Percentiles rank a stretch among this genome's conserved stretches.
Evolutionary conservation across 1,139 yeast species (phyloP).

Genomic region (Hyphopichia fennica): DNA sequence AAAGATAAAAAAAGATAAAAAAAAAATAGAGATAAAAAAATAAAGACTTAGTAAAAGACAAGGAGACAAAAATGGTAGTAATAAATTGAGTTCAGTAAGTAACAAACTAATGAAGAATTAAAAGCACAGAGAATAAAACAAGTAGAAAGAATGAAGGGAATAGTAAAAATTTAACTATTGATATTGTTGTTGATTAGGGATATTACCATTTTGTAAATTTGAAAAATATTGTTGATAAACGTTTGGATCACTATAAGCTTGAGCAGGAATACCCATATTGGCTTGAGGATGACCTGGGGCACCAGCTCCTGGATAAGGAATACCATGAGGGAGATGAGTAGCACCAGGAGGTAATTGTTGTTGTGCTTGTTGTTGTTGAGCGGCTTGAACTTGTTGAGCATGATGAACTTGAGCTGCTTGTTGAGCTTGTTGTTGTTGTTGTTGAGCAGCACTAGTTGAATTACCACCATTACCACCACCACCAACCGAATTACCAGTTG

Average conservation of each 20-base stretch:
- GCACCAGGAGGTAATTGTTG: constrained; percentile 44
- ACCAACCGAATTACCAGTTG: constrained; percentile 7
- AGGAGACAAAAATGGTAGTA: too few relatives aligned
- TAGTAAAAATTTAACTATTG: constrained; percentile 16
- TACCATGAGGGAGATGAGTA: constrained; percentile 45
- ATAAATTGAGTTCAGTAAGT: too few relatives aligned
- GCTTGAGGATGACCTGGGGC: constrained; percentile 34
- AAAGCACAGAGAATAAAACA: not conserved
- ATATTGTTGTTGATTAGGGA: constrained; percentile 44
- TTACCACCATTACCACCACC: constrained; percentile 11
- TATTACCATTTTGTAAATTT: constrained; percentile 50
- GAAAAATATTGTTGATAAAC: constrained; percentile 63
- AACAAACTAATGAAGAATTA: too few relatives aligned
- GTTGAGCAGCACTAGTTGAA: constrained; percentile 26
- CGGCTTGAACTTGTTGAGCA: constrained; percentile 20
- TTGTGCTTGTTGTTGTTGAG: constrained; percentile 27
- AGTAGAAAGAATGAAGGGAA: not conserved
- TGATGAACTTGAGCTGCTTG: constrained; percentile 28
- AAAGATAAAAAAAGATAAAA: too few relatives aligned
- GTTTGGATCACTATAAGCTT: constrained; percentile 41
- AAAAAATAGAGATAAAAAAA: too few relatives aligned
- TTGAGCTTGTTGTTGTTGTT: constrained; percentile 31
- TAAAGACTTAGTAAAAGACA: too few relatives aligned
- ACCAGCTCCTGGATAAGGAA: constrained; percentile 40
- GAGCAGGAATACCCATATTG: constrained; percentile 46